These are phyloP conservation scores for Verticillium isaacii DNA, from an alignment of 2,329 filamentous ascomycete genomes.

Conservation along the genomic window DNA sequence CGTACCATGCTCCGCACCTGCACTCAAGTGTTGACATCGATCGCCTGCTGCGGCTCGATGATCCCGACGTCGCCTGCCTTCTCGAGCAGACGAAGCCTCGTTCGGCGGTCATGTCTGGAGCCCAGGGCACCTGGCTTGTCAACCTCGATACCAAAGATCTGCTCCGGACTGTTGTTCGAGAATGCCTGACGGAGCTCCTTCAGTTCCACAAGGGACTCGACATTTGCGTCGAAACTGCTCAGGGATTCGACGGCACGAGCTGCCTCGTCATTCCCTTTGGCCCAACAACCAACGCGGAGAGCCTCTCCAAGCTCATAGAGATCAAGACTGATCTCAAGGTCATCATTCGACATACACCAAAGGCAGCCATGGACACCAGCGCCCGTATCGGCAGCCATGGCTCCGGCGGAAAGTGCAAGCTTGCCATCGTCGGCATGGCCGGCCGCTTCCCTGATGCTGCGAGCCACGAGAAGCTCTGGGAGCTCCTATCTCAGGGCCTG, in stretches of 20 bases:
- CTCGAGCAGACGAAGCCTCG: slow-evolving; percentile 37
- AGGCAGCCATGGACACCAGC: slow-evolving; percentile 27
- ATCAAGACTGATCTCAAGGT: slow-evolving; percentile 37
- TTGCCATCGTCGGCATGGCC: slow-evolving; percentile 71
- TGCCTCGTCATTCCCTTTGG: slow-evolving; percentile 45
- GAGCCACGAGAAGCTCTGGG: slow-evolving; percentile 35
- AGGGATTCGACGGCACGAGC: slow-evolving; percentile 29
- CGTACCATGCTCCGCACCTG: slow-evolving; percentile 53
- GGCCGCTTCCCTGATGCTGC: slow-evolving; percentile 39
- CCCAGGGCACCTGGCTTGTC: slow-evolving; percentile 36
- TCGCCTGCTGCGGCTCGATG: slow-evolving; percentile 38
- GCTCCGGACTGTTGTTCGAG: slow-evolving; percentile 36
- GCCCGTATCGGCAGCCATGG: slow-evolving; percentile 41
- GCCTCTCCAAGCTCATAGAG: slow-evolving; percentile 37
- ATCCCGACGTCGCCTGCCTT: slow-evolving; percentile 29
- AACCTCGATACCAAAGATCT: slow-evolving; percentile 35
- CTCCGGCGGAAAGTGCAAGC: slow-evolving; percentile 52
- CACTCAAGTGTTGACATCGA: slow-evolving; percentile 38
- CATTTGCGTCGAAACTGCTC: slow-evolving; percentile 38
- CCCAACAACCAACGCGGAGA: slow-evolving; percentile 43
- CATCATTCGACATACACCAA: slow-evolving; percentile 30
- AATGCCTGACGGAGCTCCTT: slow-evolving; percentile 46
- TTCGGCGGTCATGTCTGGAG: slow-evolving; percentile 46
- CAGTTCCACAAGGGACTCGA: slow-evolving; percentile 43
- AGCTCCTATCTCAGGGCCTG: slow-evolving; percentile 58